Evolutionary conservation across 2,329 filamentous ascomycete genomes (phyloP).

Genomic region (Cordyceps militaris): DNA sequence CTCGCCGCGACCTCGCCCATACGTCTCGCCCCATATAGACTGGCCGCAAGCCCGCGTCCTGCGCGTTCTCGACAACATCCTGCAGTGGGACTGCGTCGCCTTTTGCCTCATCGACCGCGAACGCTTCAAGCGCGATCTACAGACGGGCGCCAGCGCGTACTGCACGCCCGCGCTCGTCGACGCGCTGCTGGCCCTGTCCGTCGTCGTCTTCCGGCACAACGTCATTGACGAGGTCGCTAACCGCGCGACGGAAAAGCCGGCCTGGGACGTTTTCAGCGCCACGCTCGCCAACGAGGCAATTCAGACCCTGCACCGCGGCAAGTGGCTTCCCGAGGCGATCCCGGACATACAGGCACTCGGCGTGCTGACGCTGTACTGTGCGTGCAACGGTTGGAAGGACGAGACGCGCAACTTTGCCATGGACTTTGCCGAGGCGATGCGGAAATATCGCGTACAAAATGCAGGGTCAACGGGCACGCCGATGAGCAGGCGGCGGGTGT

Average conservation of each 20-base stretch:
- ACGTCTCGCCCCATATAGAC: not conserved
- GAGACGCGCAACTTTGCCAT: not conserved
- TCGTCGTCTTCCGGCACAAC: not conserved
- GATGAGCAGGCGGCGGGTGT: not conserved
- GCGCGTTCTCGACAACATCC: not conserved
- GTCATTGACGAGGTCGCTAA: not conserved
- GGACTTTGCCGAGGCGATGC: not conserved
- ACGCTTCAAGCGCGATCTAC: not conserved
- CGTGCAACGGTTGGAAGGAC: not conserved
- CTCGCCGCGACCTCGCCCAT: not conserved
- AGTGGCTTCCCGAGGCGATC: not conserved
- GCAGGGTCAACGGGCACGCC: too few relatives aligned
- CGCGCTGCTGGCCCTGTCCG: not conserved
- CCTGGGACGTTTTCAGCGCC: not conserved
- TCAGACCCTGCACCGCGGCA: not conserved
- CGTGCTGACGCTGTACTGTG: not conserved
- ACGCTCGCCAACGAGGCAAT: not conserved
- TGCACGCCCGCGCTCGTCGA: not conserved
- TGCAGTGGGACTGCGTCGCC: constrained; percentile 4
- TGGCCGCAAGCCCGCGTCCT: not conserved
- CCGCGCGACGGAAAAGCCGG: not conserved
- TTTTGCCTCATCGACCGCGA: constrained; percentile 1
- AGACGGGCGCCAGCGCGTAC: not conserved
- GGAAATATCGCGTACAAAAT: not conserved
- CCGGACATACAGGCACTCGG: constrained; percentile 1